Percentiles rank a stretch among this genome's conserved stretches.
Conservation (phyloP, 73 alveolate genomes). For the Halteria grandinella region DNA sequence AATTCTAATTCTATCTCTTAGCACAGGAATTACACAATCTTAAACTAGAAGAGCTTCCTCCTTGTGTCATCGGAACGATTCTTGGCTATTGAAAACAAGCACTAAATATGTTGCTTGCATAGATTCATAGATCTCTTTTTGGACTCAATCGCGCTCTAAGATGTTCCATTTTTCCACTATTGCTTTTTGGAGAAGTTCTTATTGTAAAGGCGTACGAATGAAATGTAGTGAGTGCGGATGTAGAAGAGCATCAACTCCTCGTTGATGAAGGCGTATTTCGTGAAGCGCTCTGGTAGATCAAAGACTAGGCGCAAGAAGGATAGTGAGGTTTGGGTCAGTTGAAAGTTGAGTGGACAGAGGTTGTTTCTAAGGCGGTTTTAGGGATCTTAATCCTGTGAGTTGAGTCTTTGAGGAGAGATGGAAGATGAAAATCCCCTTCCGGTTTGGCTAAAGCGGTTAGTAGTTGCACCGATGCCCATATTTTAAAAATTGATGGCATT, state of each 20-base stretch:
- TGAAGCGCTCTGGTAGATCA: conserved; percentile 51
- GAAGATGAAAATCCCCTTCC: too few relatives aligned
- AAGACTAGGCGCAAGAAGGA: conserved; percentile 48
- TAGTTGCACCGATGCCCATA: too few relatives aligned
- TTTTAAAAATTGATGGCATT: conserved; percentile 51
- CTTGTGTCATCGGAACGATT: conserved; percentile 95
- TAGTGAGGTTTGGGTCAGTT: conserved; percentile 50
- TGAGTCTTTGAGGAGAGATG: too few relatives aligned
- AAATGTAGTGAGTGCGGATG: conserved; percentile 85
- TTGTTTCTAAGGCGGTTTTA: too few relatives aligned
- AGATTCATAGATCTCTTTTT: conserved; percentile 77
- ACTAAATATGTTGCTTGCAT: conserved; percentile 93
- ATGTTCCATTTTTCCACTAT: too few relatives aligned
- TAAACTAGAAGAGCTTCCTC: conserved; percentile 91
- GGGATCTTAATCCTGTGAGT: too few relatives aligned
- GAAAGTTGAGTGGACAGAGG: conserved; percentile 59
- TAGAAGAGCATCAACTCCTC: conserved; percentile 67
- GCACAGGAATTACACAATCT: conserved; percentile 91
- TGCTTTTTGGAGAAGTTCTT: conserved; percentile 64
- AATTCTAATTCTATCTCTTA: conserved; percentile 96
- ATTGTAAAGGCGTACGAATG: conserved; percentile 88
- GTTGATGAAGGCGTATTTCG: conserved; percentile 37
- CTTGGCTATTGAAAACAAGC: conserved; percentile 89
- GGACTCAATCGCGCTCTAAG: conserved; percentile 1
- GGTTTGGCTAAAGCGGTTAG: too few relatives aligned